phyloP scores from a whole-genome alignment of 2,329 filamentous ascomycete species.

The Herpotrichia juniperi region DNA sequence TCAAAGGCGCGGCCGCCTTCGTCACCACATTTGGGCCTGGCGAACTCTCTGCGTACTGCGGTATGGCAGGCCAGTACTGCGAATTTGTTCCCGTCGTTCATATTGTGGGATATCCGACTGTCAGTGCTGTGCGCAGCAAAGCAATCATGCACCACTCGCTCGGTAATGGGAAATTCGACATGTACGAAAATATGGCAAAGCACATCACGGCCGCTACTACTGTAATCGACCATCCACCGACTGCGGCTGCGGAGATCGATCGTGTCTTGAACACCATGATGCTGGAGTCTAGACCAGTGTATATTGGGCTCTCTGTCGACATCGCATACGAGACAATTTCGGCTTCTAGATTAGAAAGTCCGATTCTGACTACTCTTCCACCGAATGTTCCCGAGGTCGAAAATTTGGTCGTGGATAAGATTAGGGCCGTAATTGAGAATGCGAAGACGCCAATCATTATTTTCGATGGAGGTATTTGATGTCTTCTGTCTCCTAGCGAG shows the following conservation, averaged over 20 bases:
- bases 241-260: slow-evolving; percentile 31
- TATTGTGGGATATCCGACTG: slow-evolving; percentile 50
- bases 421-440: not conserved
- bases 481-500: too few relatives aligned
- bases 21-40: slow-evolving; percentile 78
- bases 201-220: slow-evolving; percentile 29
- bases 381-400: not conserved
- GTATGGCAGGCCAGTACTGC: slow-evolving; percentile 72
- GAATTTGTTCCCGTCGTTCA: slow-evolving; percentile 73
- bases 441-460: slow-evolving; percentile 16
- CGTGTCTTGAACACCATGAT: slow-evolving; percentile 25
- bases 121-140: slow-evolving; percentile 19
- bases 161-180: slow-evolving; percentile 28
- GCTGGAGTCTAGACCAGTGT: slow-evolving; percentile 5
- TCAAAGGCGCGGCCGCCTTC: slow-evolving; percentile 56
- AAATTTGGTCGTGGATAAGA: not conserved
- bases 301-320: slow-evolving; percentile 7
- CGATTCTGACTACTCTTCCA: slow-evolving; percentile 1
- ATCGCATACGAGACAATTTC: slow-evolving; percentile 1
- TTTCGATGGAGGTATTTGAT: slow-evolving; percentile 23
- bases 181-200: slow-evolving; percentile 31
- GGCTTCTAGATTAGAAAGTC: not conserved
- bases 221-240: slow-evolving; percentile 21
- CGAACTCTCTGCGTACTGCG: slow-evolving; percentile 70
- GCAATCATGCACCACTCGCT: slow-evolving; percentile 34